phyloP scores from a whole-genome alignment of 164 flowering plant genomes.

The Kalanchoe fedtschenkoi region DNA sequence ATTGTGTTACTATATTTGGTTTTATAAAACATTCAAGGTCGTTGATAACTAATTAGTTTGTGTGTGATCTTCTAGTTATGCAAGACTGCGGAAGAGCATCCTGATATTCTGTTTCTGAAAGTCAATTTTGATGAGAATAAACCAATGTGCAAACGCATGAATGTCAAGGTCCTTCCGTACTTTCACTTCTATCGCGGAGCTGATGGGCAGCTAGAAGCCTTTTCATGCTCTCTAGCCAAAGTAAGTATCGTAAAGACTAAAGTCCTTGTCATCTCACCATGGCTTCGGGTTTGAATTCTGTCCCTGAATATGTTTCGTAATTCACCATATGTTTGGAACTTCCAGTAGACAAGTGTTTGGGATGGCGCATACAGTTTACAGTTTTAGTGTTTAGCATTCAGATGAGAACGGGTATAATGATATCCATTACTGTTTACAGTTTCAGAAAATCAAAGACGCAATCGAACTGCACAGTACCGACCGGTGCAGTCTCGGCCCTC shows the following conservation, averaged over 20 bases:
- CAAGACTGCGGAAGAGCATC: constrained; percentile 75
- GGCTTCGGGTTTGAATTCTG: background rate
- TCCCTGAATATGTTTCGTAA: background rate
- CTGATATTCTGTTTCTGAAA: constrained; percentile 76
- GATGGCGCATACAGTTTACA: background rate
- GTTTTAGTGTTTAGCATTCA: too few relatives aligned
- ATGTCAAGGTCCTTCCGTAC: constrained; percentile 89
- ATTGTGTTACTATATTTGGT: too few relatives aligned
- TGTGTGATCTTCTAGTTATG: constrained; percentile 49
- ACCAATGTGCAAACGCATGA: constrained; percentile 87
- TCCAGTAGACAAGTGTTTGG: background rate
- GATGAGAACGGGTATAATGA: too few relatives aligned
- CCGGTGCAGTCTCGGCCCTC: constrained; percentile 74
- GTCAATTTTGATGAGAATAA: constrained; percentile 96
- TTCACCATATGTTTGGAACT: background rate
- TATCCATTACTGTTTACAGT: constrained; percentile 36
- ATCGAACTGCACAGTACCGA: constrained; percentile 61
- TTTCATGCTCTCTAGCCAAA: constrained; percentile 94
- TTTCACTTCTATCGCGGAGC: constrained; percentile 95
- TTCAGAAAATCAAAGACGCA: constrained; percentile 88
- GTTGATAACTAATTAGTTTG: too few relatives aligned
- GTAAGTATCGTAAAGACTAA: constrained; percentile 19
- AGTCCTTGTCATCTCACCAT: background rate
- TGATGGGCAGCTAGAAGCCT: constrained; percentile 73
- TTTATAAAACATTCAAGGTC: too few relatives aligned